Evolutionary conservation across 148 eudicot genomes (phyloP).

Genomic region (Nepenthes gracilis): DNA sequence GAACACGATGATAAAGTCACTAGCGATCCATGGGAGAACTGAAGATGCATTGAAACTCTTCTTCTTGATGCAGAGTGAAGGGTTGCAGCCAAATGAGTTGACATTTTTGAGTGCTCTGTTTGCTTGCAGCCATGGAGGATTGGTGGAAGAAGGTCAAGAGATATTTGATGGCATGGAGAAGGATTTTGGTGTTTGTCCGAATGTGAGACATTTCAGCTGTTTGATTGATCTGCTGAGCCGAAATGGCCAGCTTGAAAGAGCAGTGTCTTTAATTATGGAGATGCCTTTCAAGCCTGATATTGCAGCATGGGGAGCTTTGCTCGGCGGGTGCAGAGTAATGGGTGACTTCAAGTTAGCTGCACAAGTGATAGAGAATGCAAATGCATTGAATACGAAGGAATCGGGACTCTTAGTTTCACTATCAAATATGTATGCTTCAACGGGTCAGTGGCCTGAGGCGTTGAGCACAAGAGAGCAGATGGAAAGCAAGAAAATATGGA

Average conservation of each 20-base stretch:
- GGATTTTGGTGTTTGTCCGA: slow-evolving; percentile 11
- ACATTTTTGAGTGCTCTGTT: slow-evolving; percentile 16
- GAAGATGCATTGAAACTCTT: slow-evolving; percentile 25
- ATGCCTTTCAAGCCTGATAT: slow-evolving; percentile 28
- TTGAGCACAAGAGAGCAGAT: slow-evolving; percentile 14
- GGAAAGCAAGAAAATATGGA: slow-evolving; percentile 19
- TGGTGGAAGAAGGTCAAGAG: slow-evolving; percentile 20
- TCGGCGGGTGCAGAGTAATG: slow-evolving; percentile 18
- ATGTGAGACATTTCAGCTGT: slow-evolving; percentile 21
- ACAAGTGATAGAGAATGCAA: slow-evolving; percentile 9
- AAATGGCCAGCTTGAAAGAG: slow-evolving; percentile 23
- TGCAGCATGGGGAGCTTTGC: slow-evolving; percentile 30
- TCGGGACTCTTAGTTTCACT: slow-evolving; percentile 20
- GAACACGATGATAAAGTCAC: slow-evolving; percentile 31
- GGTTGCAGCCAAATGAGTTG: slow-evolving; percentile 18
- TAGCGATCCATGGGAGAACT: slow-evolving; percentile 25
- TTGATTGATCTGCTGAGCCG: slow-evolving; percentile 25
- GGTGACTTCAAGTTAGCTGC: slow-evolving; percentile 21
- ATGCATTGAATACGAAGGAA: slow-evolving; percentile 10
- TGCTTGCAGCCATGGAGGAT: slow-evolving; percentile 33
- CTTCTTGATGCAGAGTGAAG: slow-evolving; percentile 14
- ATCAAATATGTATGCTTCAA: slow-evolving; percentile 22
- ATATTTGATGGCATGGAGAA: slow-evolving; percentile 17
- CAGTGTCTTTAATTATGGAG: slow-evolving; percentile 5
- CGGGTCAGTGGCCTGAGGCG: slow-evolving; percentile 22